Base-by-base conservation (phyloP, 2,329 filamentous ascomycete species). In the Colletotrichum higginsianum region DNA sequence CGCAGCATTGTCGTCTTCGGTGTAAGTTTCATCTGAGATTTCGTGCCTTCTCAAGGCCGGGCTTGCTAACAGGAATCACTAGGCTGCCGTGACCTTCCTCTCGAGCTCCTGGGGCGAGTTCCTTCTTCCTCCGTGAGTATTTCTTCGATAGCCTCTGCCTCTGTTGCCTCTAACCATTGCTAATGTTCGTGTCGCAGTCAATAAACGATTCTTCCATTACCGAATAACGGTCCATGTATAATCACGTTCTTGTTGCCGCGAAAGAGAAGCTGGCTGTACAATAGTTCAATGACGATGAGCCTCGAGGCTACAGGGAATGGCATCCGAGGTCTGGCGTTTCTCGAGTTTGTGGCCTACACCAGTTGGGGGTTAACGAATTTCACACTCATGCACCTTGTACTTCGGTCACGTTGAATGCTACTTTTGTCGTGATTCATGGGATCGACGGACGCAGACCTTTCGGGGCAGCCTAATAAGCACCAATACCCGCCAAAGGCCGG, bases 1-100 rank as follows among this genome's bases (percentile, higher is more conserved):
- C 87, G 89, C 77, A 93, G 91, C 79, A 83, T 93, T 75, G 85
- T 89, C 74, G 80, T 93, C 76, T 93, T 93, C 78, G 91, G 90
- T 67, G 91, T 93, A 86, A 79, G 91, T 85, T 11, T 38, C 30
- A 30, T 55, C 50, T 53, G 18, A 26, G 23, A n/a, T 46, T 49
- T 2, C 15, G 16, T 15, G 13, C 40, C 12, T 23, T 5, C 15
- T 56, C 38, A 9, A 16, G 2, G 11, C 9, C 21, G 21, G n/a
- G 2, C 58, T 42, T 58, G 47, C 71, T 75, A 56, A 76, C 61
- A 50, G 50, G 4, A 35, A 44, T 2, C 23, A 70, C 13, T 69
- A 93, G 90, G 88, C 84, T 75, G 90, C 90, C 53, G 87, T 93
- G 65, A 87, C 90, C 47, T 90, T 93, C 81, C 86, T 93, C 75